phyloP scores from a whole-genome alignment of 2,329 filamentous ascomycete genomes.

The Fusarium beomiforme region DNA sequence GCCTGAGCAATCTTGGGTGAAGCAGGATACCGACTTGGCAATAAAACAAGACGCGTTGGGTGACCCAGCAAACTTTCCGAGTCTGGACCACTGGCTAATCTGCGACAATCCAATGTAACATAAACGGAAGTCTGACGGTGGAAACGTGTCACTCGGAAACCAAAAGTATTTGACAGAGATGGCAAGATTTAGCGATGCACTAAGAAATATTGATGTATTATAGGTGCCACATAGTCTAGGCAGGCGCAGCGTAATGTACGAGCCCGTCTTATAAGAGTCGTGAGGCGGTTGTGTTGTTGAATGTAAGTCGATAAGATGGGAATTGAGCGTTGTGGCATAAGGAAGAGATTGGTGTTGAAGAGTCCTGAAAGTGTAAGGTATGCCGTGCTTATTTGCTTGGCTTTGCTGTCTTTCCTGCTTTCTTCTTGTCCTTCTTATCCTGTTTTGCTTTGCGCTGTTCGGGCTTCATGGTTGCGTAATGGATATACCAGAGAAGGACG shows the following conservation, averaged over 20 bases:
- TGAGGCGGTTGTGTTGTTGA: not conserved
- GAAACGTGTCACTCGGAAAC: not conserved
- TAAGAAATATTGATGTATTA: constrained; percentile 18
- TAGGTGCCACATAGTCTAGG: constrained; percentile 14
- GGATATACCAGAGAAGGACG: constrained; percentile 66
- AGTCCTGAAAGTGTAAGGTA: not conserved
- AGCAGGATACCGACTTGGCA: not conserved
- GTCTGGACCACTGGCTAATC: constrained; percentile 34
- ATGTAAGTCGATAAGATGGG: not conserved
- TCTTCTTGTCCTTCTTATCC: constrained; percentile 54
- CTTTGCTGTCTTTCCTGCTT: constrained; percentile 45
- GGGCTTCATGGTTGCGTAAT: constrained; percentile 68
- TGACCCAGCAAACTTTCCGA: constrained; percentile 19
- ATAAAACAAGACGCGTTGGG: not conserved
- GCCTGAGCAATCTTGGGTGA: not conserved
- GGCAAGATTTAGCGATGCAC: not conserved
- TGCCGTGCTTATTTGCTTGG: not conserved
- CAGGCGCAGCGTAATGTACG: not conserved
- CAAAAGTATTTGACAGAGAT: not conserved
- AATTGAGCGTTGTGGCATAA: not conserved
- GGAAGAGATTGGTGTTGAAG: not conserved
- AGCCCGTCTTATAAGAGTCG: not conserved
- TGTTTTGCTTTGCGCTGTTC: constrained; percentile 67
- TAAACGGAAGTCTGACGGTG: not conserved
- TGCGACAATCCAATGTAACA: not conserved